Conservation (phyloP, 192 early-diverging fungal species). For the Podila epigama region DNA sequence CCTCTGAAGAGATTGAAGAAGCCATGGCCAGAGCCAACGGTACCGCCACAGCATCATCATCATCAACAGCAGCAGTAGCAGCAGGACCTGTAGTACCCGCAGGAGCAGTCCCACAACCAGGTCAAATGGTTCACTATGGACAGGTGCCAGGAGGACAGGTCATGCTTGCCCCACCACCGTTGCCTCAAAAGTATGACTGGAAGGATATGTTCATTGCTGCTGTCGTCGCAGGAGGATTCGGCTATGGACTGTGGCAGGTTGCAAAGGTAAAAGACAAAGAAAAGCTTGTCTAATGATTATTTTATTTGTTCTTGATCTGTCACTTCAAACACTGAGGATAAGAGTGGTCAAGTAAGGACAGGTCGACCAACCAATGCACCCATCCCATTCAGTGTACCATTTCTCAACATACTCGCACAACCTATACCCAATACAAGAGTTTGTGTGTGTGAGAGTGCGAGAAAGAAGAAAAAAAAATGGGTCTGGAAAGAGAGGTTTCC, state of each 20-base stretch:
- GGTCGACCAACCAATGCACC: too few species aligned
- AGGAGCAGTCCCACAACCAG: not conserved
- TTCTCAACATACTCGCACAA: too few species aligned
- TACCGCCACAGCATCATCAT: constrained; percentile 19
- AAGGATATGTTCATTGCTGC: constrained; percentile 92
- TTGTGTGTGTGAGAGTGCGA: too few species aligned
- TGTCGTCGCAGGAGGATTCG: constrained; percentile 84
- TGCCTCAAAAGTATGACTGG: constrained; percentile 81
- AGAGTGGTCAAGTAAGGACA: too few species aligned
- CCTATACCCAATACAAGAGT: too few species aligned
- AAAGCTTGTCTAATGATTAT: constrained; percentile 16
- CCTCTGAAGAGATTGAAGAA: constrained; percentile 88
- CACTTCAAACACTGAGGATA: not conserved
- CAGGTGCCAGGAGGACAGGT: constrained; percentile 36
- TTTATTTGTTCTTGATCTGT: not conserved
- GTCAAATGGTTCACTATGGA: constrained; percentile 6
- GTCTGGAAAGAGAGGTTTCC: too few species aligned
- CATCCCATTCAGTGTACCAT: too few species aligned
- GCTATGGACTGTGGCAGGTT: constrained; percentile 83
- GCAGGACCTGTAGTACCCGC: constrained; percentile 6
- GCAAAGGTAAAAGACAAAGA: constrained; percentile 71
- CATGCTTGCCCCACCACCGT: constrained; percentile 47
- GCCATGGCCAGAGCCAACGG: constrained; percentile 77
- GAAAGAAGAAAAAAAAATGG: constrained; percentile 11
- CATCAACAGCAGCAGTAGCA: constrained; percentile 12